These are phyloP conservation scores for Panicum hallii DNA, from an alignment of 202 grass and related monocot genomes.

Conservation along the genomic window DNA sequence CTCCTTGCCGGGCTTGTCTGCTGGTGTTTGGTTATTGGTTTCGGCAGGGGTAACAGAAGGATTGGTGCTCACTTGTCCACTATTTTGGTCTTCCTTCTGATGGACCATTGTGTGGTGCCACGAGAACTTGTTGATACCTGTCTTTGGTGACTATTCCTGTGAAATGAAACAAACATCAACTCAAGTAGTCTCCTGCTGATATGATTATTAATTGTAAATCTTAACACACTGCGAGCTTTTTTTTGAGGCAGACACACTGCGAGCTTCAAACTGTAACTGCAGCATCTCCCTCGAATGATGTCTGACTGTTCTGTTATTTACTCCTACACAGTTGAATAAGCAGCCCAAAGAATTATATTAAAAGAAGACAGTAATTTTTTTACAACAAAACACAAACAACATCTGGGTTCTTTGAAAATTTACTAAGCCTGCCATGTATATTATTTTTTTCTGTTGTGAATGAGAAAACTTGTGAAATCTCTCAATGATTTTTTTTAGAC, in stretches of 20 bases:
- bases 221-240: background rate
- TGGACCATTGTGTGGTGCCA: constrained; percentile 29
- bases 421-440: background rate
- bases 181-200: background rate
- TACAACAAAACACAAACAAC: background rate
- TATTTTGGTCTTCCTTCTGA: constrained; percentile 20
- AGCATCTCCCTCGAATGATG: background rate
- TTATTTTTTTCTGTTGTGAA: background rate
- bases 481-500: background rate
- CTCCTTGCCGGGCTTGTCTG: constrained; percentile 10
- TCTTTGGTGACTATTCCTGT: background rate
- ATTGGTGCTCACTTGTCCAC: constrained; percentile 24
- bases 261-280: background rate
- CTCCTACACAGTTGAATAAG: background rate
- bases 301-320: background rate
- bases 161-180: background rate
- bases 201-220: background rate
- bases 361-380: background rate
- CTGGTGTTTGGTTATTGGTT: background rate
- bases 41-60: background rate
- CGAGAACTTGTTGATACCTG: background rate
- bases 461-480: background rate
- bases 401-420: constrained; percentile 1
- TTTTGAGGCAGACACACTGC: too few relatives aligned
- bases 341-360: background rate